Conservation (phyloP, 345 rosid genomes). For the Passiflora organensis region DNA sequence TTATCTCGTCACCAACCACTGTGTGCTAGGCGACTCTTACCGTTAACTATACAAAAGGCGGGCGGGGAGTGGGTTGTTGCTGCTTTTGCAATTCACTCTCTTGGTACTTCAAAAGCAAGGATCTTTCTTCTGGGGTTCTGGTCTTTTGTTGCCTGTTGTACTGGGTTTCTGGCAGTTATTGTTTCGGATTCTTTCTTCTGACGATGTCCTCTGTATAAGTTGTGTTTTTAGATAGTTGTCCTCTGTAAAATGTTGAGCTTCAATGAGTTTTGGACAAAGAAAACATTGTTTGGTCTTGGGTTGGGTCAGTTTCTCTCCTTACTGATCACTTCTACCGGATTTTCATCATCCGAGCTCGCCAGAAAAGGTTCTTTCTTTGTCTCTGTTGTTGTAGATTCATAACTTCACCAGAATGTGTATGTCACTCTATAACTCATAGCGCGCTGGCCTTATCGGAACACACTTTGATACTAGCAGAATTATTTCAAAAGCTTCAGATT, state of each 20-base stretch:
- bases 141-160: background rate
- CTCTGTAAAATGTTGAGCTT: constrained; percentile 24
- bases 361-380: constrained; percentile 46
- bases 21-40: background rate
- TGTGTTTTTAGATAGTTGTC: background rate
- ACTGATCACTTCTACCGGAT: constrained; percentile 46
- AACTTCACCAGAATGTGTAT: background rate
- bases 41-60: background rate
- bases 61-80: background rate
- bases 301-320: constrained; percentile 75
- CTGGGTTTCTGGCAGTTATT: background rate
- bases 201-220: background rate
- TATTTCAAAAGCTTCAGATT: too few relatives aligned
- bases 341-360: constrained; percentile 52
- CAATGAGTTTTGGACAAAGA: constrained; percentile 44
- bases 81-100: background rate
- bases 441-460: background rate
- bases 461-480: background rate
- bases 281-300: constrained; percentile 60
- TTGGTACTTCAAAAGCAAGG: background rate
- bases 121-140: background rate
- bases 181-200: background rate
- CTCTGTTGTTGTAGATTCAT: background rate
- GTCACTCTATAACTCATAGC: background rate
- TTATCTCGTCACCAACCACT: background rate